These are phyloP conservation scores for Porcisia hertigi DNA, from an alignment of 208 protist species.

Conservation along the genomic window DNA sequence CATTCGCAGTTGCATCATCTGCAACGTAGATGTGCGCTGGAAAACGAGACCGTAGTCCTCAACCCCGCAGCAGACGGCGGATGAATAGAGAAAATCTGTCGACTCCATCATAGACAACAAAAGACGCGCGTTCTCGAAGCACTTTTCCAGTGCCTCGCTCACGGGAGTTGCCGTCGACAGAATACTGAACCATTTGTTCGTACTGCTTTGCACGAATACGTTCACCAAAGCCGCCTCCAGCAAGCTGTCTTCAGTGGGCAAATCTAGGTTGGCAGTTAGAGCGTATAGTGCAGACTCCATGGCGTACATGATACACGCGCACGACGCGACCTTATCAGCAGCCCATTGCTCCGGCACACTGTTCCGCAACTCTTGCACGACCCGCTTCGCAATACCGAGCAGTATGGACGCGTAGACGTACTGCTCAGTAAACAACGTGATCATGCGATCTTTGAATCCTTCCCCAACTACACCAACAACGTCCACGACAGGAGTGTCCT, in stretches of 20 bases:
- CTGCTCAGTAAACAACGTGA: conserved; percentile 84
- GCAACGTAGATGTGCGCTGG: conserved; percentile 81
- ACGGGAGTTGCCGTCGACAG: conserved; percentile 62
- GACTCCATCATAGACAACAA: conserved; percentile 74
- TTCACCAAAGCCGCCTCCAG: conserved; percentile 69
- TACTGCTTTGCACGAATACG: conserved; percentile 65
- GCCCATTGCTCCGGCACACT: conserved; percentile 53
- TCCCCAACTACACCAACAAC: conserved; percentile 84
- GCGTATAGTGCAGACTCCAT: conserved; percentile 88
- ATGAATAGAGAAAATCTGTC: conserved; percentile 72
- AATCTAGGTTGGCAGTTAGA: conserved; percentile 81
- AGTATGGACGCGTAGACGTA: conserved; percentile 79
- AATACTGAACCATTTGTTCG: conserved; percentile 55
- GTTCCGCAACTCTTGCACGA: conserved; percentile 65
- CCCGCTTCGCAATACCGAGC: conserved; percentile 74
- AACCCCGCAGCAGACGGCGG: conserved; percentile 79
- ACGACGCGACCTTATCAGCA: conserved; percentile 54
- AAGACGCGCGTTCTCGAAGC: conserved; percentile 42
- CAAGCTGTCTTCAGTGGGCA: conserved; percentile 77
- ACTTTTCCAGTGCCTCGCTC: conserved; percentile 52
- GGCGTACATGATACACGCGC: conserved; percentile 74
- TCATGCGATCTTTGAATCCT: conserved; percentile 81
- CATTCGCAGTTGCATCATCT: conserved; percentile 76
- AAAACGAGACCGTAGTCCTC: conserved; percentile 87
- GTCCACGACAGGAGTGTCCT: conserved; percentile 51